Evolutionary conservation across 192 early-diverging fungal species (phyloP).

Genomic region (Backusella luteola): DNA sequence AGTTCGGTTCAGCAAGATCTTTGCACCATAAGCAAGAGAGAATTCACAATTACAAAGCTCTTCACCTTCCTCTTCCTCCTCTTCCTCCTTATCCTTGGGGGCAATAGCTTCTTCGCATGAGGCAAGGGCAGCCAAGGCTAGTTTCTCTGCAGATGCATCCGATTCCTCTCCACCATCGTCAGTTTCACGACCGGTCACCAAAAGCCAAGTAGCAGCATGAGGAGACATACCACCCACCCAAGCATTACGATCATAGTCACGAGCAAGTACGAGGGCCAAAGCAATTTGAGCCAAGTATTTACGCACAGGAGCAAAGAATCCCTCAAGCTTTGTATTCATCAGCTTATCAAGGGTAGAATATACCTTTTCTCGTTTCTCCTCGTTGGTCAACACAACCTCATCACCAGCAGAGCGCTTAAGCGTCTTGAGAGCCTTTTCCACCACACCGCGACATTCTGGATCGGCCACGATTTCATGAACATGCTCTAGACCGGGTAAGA

Average conservation of each 20-base stretch:
- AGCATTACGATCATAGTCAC: slow-evolving; percentile 58
- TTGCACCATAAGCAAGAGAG: slow-evolving; percentile 82
- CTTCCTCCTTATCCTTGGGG: slow-evolving; percentile 17
- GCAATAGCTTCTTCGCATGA: slow-evolving; percentile 46
- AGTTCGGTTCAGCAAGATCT: slow-evolving; percentile 74
- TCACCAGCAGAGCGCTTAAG: slow-evolving; percentile 57
- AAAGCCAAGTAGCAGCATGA: slow-evolving; percentile 54
- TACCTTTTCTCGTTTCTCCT: slow-evolving; percentile 38
- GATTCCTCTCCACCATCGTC: slow-evolving; percentile 6
- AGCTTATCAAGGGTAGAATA: slow-evolving; percentile 50
- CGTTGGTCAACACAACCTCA: slow-evolving; percentile 23
- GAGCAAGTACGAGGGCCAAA: slow-evolving; percentile 56
- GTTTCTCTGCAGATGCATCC: slow-evolving; percentile 48
- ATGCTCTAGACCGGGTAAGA: slow-evolving; percentile 74
- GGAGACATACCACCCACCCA: slow-evolving; percentile 62
- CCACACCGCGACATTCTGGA: slow-evolving; percentile 74
- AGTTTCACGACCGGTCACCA: not conserved
- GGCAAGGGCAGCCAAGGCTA: slow-evolving; percentile 48
- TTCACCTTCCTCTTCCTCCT: slow-evolving; percentile 54
- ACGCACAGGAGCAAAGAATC: slow-evolving; percentile 44
- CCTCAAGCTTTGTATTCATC: slow-evolving; percentile 49
- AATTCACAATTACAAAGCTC: slow-evolving; percentile 73
- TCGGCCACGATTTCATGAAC: slow-evolving; percentile 73
- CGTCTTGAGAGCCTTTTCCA: slow-evolving; percentile 64
- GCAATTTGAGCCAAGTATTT: slow-evolving; percentile 61